Conservation (phyloP, 1,139 yeast species). For the Yamadazyma blattariae region DNA sequence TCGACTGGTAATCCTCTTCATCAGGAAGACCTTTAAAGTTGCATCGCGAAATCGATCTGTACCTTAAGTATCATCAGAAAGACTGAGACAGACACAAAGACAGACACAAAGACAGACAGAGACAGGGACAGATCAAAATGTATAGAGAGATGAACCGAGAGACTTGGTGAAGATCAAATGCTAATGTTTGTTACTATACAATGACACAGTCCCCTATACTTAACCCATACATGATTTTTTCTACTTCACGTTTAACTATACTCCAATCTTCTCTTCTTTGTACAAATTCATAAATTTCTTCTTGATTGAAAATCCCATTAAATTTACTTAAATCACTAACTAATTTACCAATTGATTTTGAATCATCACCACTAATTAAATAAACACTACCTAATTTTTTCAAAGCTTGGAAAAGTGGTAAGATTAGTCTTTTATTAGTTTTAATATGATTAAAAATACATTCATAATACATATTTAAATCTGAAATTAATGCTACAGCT, state of each 20-base stretch:
- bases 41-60: too few species aligned
- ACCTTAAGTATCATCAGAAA: too few species aligned
- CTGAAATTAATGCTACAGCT: constrained; percentile 73
- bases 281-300: constrained; percentile 89
- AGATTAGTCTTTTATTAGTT: constrained; percentile 59
- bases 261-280: constrained; percentile 88
- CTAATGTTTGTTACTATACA: constrained; percentile 24
- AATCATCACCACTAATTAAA: constrained; percentile 70
- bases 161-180: too few species aligned
- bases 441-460: constrained; percentile 61
- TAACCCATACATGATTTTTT: constrained; percentile 91
- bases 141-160: too few species aligned
- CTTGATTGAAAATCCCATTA: constrained; percentile 87
- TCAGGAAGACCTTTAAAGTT: too few species aligned
- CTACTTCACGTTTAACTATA: constrained; percentile 72
- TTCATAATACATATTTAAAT: constrained; percentile 71
- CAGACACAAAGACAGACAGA: too few species aligned
- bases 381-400: constrained; percentile 83
- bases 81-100: too few species aligned
- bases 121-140: too few species aligned
- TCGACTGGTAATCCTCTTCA: too few species aligned
- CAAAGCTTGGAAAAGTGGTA: constrained; percentile 76
- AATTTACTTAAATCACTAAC: constrained; percentile 83
- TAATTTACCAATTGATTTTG: constrained; percentile 81
- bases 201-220: constrained; percentile 66